Evolutionary conservation across 2,329 filamentous ascomycete species (phyloP), one percentile per base, ranked within the genome.

Genomic region (Aspergillus sp.): DNA sequence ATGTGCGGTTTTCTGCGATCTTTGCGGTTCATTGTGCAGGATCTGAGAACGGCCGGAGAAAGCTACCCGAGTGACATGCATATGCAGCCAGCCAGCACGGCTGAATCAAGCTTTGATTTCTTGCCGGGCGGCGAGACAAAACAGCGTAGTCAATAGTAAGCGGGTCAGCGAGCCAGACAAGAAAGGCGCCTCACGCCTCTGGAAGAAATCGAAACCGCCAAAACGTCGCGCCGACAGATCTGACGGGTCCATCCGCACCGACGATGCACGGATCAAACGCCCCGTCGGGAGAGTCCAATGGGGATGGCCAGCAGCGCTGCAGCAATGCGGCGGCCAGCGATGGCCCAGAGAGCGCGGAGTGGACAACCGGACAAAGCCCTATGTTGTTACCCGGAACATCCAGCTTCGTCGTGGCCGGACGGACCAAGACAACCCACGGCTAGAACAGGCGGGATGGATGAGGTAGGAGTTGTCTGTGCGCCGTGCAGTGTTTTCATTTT

Each of bases 361-460:
- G 46, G 50, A 50, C 36, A 45, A 25, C 25, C 48, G 50, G 52
- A 59, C 54, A 56, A 59, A 64, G 61, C 63, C 64, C 60, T 61
- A 64, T 66, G 66, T 61, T 29, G 51, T 54, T 62, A 64, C 50
- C 66, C 66, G 66, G 16, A 52, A 13, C 44, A 19, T 10, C 13
- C 29, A 43, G 40, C 13, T 11, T 19, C 45, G 25, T 45, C 11
- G 17, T 36, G 9, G 34, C 50, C 56, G 9, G 25, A 29, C 25
- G 34, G 34, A n/a, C 16, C 34, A 38, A 38, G 34, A 38, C 34
- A 38, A 38, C 34, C 34, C 34, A 17, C 25, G 25, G 7, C 25
- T 29, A 29, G 25, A 29, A 29, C 25, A 29, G 25, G 25, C 25
- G 25, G 25, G 25, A 29, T 29, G 25, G 25, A 29, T 10, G 25